Evolutionary conservation across 441 rosid species (phyloP).

Genomic region (Iberis amara): DNA sequence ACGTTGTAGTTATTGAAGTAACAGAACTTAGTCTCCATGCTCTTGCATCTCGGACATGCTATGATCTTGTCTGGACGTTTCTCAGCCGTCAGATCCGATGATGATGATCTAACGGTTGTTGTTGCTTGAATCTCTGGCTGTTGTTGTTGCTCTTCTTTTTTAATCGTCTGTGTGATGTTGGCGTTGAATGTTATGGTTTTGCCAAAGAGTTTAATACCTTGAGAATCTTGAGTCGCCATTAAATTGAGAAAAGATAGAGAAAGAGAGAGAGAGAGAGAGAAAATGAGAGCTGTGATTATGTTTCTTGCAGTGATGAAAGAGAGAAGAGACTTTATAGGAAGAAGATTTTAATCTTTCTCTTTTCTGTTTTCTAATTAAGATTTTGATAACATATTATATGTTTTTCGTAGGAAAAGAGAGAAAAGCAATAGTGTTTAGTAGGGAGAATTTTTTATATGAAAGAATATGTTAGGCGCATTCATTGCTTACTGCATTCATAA

Average conservation of each 20-base stretch:
- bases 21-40: conserved; percentile 89
- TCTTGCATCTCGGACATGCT: conserved; percentile 80
- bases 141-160: conserved; percentile 30
- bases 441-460: conserved; percentile 11
- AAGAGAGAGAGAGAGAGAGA: conserved; percentile 4
- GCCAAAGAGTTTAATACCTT: conserved; percentile 76
- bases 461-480: conserved; percentile 26
- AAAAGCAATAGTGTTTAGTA: conserved; percentile 24
- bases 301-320: neutral
- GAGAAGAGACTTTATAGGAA: neutral
- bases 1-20: conserved; percentile 91
- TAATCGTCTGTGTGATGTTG: conserved; percentile 33
- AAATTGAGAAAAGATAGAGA: neutral
- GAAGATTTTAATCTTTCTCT: neutral
- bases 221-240: conserved; percentile 43
- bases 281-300: conserved; percentile 6
- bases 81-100: conserved; percentile 33
- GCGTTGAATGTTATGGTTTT: conserved; percentile 53
- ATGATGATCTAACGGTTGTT: conserved; percentile 18
- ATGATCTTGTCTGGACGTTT: conserved; percentile 72
- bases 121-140: conserved; percentile 5
- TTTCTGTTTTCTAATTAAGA: neutral
- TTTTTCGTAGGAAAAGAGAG: conserved; percentile 23
- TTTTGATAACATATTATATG: neutral
- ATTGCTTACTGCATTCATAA: neutral